These are phyloP conservation scores for Aspergillus quadrilineatus DNA, from an alignment of 2,329 filamentous ascomycete species.

Conservation along the genomic window DNA sequence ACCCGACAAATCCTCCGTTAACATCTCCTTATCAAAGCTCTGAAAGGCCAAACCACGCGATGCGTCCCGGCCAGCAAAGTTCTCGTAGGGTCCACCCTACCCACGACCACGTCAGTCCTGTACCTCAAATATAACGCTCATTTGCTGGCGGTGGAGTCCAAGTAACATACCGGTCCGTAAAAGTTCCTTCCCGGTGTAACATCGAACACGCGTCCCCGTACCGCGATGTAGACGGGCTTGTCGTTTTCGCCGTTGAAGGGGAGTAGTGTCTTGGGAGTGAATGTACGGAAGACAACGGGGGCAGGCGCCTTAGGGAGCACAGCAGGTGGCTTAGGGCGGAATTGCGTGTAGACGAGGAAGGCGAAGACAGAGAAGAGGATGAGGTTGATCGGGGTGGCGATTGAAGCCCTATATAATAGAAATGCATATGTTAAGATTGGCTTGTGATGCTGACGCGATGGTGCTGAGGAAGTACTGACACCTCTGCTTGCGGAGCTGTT, in stretches of 20 bases:
- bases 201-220: slow-evolving; percentile 88
- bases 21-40: slow-evolving; percentile 92
- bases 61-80: slow-evolving; percentile 93
- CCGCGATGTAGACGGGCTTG: slow-evolving; percentile 81
- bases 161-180: slow-evolving; percentile 68
- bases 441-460: neutral
- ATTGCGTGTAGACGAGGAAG: slow-evolving; percentile 58
- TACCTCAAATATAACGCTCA: neutral
- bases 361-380: slow-evolving; percentile 59
- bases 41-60: slow-evolving; percentile 82
- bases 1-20: slow-evolving; percentile 84
- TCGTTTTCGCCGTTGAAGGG: slow-evolving; percentile 76
- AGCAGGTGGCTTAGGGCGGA: slow-evolving; percentile 54
- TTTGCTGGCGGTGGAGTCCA: neutral
- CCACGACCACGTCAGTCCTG: neutral
- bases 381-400: slow-evolving; percentile 62
- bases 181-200: slow-evolving; percentile 85
- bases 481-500: slow-evolving; percentile 34
- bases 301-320: slow-evolving; percentile 54
- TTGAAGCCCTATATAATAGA: slow-evolving; percentile 45
- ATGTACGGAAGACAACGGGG: slow-evolving; percentile 82
- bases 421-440: slow-evolving; percentile 7
- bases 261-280: slow-evolving; percentile 78
- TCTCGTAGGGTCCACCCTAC: slow-evolving; percentile 82
- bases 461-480: slow-evolving; percentile 29